Evolutionary conservation across 495 filamentous ascomycete species (phyloP), one percentile per base, ranked within the genome.

Genomic region (Tetracladium marchalianum): DNA sequence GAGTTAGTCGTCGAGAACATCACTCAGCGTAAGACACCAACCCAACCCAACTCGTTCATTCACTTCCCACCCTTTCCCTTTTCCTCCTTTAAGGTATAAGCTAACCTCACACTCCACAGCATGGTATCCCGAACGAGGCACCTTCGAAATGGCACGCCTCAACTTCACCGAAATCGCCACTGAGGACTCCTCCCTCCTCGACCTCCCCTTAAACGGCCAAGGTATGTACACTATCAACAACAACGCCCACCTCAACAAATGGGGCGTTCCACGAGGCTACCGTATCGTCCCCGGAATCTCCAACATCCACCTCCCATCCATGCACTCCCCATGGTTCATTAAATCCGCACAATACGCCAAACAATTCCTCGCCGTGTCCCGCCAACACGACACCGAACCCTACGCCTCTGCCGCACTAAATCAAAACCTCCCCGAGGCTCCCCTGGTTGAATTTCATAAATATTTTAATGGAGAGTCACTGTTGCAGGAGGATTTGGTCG

Each of bases 191-290:
- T 39, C 57, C 27, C 54, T 53, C 1, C 50, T 78, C 16, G 62
- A 70, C 62, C 75, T 69, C 66, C 60, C 62, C 1, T 42, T 61
- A 17, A 79, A 78, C 61, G 65, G 61, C 16, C 65, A 64, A 41
- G 53, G 60, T 27, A 65, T 70, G 53, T 72, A 70, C 57, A 49
- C 62, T 46, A 61, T 80, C 50, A 62, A 72, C 43, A 74, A 71
- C 61, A 64, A 63, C 11, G 60, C 64, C 39, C 31, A 48, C 40
- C 62, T 51, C 32, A 77, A 77, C 58, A 55, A 55, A 17, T 77
- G 66, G 60, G 76, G 76, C 41, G 65, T 71, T 51, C 59, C 62
- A 44, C 69, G 68, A 36, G 76, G 75, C n/a, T 78, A 76, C 60
- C 64, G 73, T 5, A 66, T 80, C 49, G 55, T 67, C 6, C 70